Evolutionary conservation across 1,139 yeast species (phyloP), one percentile per base, ranked within the genome.

Genomic region (Blastobotrys apis): DNA sequence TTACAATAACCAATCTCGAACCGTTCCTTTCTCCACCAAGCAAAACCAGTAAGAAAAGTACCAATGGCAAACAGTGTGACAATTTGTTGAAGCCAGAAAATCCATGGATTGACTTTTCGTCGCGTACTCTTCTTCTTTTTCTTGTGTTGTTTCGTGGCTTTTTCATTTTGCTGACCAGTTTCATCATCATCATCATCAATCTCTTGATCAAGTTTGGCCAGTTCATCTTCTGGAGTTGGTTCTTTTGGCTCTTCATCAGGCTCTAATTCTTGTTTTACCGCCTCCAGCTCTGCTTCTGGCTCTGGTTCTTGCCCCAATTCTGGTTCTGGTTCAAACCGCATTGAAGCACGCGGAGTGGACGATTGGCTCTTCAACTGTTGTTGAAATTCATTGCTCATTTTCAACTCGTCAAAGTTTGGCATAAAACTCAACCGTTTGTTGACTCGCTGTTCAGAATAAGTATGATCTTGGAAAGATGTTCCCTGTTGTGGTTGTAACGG

Each of bases 1-100:
- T 62, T 64, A 41, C 71, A 67, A 54, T 62, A 67, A 6, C 71
- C 71, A 12, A 60, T 55, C 4, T 54, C 53, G 26, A 60, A 43
- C 33, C 58, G 52, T 43, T 62, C 62, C 33, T 55, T 48, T 16
- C 59, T 43, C 63, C 66, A 66, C 65, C 66, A 66, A 21, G 47
- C 44, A 2, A 50, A 47, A 31, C 54, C 55, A 5, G 51, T 48
- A 2, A 52, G 49, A 3, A 47, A 23, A 8, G 53, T 10, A 9
- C 56, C 42, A 5, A 59, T 10, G 27, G 50, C 25, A 10, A 36
- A 26, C 26, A 48, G 36, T 20, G 42, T 30, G 23, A 45, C 5
- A 33, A 40, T 15, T 21, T 16, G 25, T 30, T 41, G 47, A 21
- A 48, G 25, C 32, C 37, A 41, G 26, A 41, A 37, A 21, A 27